phyloP scores from a whole-genome alignment of 768 basidiomycete species.

The Auricularia sp. region DNA sequence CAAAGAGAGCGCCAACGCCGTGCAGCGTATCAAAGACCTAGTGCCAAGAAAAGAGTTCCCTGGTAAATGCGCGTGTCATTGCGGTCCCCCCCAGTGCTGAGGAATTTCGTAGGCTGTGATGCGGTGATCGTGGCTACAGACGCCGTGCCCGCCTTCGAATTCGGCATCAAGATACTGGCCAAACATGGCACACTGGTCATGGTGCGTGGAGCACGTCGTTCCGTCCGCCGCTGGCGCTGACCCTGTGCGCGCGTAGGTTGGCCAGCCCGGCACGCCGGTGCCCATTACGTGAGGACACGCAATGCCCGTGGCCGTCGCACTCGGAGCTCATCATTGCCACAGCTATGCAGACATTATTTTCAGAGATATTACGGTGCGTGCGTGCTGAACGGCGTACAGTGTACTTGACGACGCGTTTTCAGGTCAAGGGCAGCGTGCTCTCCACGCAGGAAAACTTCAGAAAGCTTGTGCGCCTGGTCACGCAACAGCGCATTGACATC shows the following conservation, averaged over 20 bases:
- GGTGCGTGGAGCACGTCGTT: neutral
- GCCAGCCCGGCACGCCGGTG: conserved; percentile 9
- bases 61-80: neutral
- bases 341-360: conserved; percentile 6
- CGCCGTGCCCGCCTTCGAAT: conserved; percentile 10
- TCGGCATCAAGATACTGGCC: conserved; percentile 9
- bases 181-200: conserved; percentile 12
- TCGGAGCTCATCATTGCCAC: neutral
- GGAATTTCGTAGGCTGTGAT: conserved; percentile 5
- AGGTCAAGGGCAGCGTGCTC: neutral
- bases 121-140: conserved; percentile 13
- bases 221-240: neutral
- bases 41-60: neutral
- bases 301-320: neutral
- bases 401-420: neutral
- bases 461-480: neutral
- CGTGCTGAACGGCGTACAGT: neutral
- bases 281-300: neutral
- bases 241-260: neutral
- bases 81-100: neutral
- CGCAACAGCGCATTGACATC: neutral
- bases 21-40: neutral
- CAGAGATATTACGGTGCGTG: conserved; percentile 3
- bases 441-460: neutral
- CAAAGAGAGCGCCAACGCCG: neutral